These are phyloP conservation scores for Breynia disticha DNA, from an alignment of 441 rosid genomes.

Conservation along the genomic window DNA sequence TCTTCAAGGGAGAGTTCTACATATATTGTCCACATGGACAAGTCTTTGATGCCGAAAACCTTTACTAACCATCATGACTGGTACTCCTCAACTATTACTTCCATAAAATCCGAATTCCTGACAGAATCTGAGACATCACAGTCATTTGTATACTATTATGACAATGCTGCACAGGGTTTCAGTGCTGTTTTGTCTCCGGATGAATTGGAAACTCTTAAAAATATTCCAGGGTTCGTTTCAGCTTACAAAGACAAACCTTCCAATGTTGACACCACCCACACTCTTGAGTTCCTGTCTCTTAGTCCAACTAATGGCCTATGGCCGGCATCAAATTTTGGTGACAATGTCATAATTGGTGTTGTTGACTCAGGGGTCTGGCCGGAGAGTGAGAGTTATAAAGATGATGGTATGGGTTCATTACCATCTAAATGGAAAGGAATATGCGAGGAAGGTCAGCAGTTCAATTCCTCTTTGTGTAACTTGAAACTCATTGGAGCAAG, in stretches of 20 bases:
- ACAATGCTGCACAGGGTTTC: constrained; percentile 36
- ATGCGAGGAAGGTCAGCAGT: constrained; percentile 33
- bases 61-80: constrained; percentile 24
- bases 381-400: constrained; percentile 33
- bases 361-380: constrained; percentile 48
- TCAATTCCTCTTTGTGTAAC: constrained; percentile 34
- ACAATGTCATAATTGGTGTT: constrained; percentile 31
- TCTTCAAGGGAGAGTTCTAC: constrained; percentile 17
- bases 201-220: constrained; percentile 24
- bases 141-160: constrained; percentile 26
- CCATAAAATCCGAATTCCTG: constrained; percentile 12
- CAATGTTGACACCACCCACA: constrained; percentile 38
- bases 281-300: constrained; percentile 34
- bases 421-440: constrained; percentile 42
- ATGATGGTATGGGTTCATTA: constrained; percentile 26
- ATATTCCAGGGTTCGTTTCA: constrained; percentile 31
- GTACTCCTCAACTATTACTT: constrained; percentile 24
- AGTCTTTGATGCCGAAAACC: constrained; percentile 34
- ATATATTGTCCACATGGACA: constrained; percentile 42
- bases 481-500: constrained; percentile 40
- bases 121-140: constrained; percentile 3
- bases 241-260: constrained; percentile 30
- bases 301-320: constrained; percentile 20
- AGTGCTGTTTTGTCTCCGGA: constrained; percentile 24
- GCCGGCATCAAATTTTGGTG: constrained; percentile 35